Conservation (phyloP, 805 yeast genomes). For the Kazachstania kunashirensis region DNA sequence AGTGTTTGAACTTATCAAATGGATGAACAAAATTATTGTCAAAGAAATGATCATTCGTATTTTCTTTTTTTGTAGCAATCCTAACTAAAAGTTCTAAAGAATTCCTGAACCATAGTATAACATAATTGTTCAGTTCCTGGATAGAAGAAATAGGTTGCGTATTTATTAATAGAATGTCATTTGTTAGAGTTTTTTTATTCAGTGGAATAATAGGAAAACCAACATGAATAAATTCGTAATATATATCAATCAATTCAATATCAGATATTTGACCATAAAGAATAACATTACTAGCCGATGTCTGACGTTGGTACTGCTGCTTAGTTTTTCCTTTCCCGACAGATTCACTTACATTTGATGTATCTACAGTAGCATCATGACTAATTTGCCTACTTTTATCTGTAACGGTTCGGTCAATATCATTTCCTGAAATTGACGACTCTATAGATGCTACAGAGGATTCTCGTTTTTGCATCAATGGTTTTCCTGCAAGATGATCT, state of each 20-base stretch:
- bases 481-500: not conserved
- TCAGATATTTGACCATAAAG: slow-evolving; percentile 26
- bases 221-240: slow-evolving; percentile 38
- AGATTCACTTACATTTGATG: not conserved
- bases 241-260: slow-evolving; percentile 36
- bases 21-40: slow-evolving; percentile 7
- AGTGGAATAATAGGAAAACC: slow-evolving; percentile 33
- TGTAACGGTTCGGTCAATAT: too few species aligned
- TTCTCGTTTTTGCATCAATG: not conserved
- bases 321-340: not conserved
- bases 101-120: slow-evolving; percentile 28
- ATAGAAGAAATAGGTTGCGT: slow-evolving; percentile 26
- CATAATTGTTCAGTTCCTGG: slow-evolving; percentile 26
- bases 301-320: too few species aligned
- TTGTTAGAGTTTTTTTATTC: slow-evolving; percentile 27
- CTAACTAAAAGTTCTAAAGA: slow-evolving; percentile 26
- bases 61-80: slow-evolving; percentile 18
- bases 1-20: not conserved
- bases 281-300: slow-evolving; percentile 3
- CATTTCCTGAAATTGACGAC: slow-evolving; percentile 3
- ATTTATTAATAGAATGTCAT: slow-evolving; percentile 23
- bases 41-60: slow-evolving; percentile 9
- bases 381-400: too few species aligned
- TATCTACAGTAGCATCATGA: too few species aligned
- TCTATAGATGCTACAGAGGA: slow-evolving; percentile 7